Evolutionary conservation across 1,284 basidiomycete genomes (phyloP), one percentile per base, ranked within the genome.

Genomic region (Boletus mariae): DNA sequence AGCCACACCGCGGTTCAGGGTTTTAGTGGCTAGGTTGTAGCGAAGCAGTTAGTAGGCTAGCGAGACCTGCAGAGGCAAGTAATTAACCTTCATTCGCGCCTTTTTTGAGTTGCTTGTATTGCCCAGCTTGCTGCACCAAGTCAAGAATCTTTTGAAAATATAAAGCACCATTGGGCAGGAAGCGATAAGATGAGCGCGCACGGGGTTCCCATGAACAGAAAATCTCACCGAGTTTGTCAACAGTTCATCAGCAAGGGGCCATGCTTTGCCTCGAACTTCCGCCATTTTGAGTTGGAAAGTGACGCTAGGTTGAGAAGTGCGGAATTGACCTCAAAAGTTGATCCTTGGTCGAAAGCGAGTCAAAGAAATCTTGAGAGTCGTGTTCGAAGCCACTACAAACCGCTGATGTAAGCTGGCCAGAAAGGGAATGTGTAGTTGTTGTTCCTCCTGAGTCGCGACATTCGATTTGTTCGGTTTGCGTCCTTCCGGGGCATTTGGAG

Each of bases 41-140:
- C 17, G 23, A 23, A 10, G 7, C 29, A 25, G 26, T 67, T 26
- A 66, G 52, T 17, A 47, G 25, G 20, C 8, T 37, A 34, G 10
- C 3, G 26, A 38, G 51, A 26, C 25, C 10, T 12, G 8, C 34
- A 29, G 28, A 42, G 38, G 40, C 32, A 37, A 34, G 25, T 17
- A 48, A 59, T 78, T 35, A 47, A 90, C 90, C 89, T 81, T 97
- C 94, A 72, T 97, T 97, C 41, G 94, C 94, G 60, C 96, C 96
- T 80, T 99, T 99, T 80, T 98, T 99, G 51, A 99, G 78, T 75
- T 98, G 94, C 76, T 96, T 95, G 79, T 95, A 96, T 72, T 94
- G 89, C 35, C 84, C 80, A 45, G 92, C 92, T 74, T 94, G 90
- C 74, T 94, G 90, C 35, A 93, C 85, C 54, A 95, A 78, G 64